Conservation (phyloP, 345 rosid genomes). For the Salix caprea region DNA sequence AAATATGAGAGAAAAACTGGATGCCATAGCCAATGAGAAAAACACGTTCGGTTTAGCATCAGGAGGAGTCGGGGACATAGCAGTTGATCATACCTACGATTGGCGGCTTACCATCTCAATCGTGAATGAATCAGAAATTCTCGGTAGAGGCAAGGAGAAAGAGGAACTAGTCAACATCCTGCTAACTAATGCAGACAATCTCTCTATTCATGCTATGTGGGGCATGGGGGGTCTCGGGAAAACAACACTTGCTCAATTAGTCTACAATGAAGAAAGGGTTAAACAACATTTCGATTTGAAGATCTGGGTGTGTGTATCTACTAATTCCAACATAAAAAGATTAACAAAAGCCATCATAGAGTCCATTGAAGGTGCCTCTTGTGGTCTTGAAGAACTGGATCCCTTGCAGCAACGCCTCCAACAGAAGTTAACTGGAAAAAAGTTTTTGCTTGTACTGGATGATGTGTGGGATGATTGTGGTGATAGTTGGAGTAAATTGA, state of each 20-base stretch:
- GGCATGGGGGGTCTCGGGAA: constrained; percentile 1
- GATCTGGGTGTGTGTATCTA: constrained; percentile 8
- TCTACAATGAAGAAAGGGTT: background rate
- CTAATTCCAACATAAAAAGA: background rate
- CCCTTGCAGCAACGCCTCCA: background rate
- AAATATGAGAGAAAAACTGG: background rate
- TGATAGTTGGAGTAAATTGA: background rate
- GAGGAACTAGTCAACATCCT: background rate
- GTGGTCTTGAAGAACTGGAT: background rate
- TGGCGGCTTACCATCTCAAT: background rate
- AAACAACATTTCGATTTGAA: background rate
- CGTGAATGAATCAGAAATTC: background rate
- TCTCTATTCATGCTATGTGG: constrained; percentile 3
- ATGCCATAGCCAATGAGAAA: constrained; percentile 3
- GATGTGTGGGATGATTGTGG: background rate
- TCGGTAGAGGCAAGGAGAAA: background rate
- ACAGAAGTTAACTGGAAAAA: background rate
- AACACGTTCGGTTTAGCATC: background rate
- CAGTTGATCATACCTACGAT: background rate
- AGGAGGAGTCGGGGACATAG: too few species aligned
- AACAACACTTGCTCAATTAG: constrained; percentile 1
- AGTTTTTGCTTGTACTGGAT: constrained; percentile 6
- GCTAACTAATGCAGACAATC: background rate
- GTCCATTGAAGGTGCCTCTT: background rate
- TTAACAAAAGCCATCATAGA: constrained; percentile 1